Evolutionary conservation across 768 basidiomycete genomes (phyloP).

Genomic region (Leucogyrophana mollusca): DNA sequence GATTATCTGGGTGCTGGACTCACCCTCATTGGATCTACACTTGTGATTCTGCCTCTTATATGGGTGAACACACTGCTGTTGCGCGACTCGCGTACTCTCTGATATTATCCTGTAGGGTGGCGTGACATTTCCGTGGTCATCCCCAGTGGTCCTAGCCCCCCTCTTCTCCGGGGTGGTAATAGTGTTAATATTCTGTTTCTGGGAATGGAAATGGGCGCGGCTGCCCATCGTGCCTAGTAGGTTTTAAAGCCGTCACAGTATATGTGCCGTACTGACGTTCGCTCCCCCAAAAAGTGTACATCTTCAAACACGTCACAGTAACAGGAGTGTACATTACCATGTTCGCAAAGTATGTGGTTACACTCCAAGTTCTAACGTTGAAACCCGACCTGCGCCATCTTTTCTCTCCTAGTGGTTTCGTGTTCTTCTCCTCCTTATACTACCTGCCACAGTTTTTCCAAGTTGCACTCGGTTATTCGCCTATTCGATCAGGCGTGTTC

Average conservation of each 20-base stretch:
- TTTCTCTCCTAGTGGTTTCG: conserved; percentile 42
- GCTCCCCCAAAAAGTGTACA: conserved; percentile 50
- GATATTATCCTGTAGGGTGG: conserved; percentile 49
- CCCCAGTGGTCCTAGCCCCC: conserved; percentile 60
- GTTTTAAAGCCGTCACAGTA: conserved; percentile 14
- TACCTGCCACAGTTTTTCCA: conserved; percentile 80
- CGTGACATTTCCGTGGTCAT: conserved; percentile 69
- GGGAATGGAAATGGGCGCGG: conserved; percentile 70
- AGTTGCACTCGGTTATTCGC: conserved; percentile 63
- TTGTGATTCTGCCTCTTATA: conserved; percentile 68
- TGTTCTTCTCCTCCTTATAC: conserved; percentile 64
- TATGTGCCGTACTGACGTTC: neutral
- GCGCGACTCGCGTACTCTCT: conserved; percentile 1
- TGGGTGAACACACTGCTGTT: conserved; percentile 46
- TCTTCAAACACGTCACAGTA: conserved; percentile 67
- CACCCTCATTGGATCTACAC: conserved; percentile 58
- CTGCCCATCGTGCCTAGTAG: conserved; percentile 73
- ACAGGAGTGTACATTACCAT: conserved; percentile 67
- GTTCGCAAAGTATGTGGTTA: conserved; percentile 65
- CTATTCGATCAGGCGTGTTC: conserved; percentile 63
- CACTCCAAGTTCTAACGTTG: neutral
- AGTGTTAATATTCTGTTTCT: conserved; percentile 57
- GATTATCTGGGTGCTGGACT: conserved; percentile 63
- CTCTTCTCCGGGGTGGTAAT: conserved; percentile 55
- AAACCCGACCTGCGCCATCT: conserved; percentile 1